Base-by-base conservation (phyloP, 2,329 filamentous ascomycete species). In the Berkeleyomyces basicola region DNA sequence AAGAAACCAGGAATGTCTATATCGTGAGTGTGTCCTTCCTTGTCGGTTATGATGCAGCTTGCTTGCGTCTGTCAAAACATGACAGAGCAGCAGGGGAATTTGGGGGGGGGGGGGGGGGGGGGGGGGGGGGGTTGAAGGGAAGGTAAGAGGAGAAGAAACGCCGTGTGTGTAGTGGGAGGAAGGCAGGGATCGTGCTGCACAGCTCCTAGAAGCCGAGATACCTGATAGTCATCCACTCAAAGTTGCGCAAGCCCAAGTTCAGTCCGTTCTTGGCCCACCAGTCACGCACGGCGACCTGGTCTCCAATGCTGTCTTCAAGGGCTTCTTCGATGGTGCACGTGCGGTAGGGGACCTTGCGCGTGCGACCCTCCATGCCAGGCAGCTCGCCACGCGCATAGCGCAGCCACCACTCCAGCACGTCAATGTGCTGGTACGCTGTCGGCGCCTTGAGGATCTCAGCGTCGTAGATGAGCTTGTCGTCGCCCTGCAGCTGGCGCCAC, bases 311-410 rank as follows among this genome's bases (percentile, higher is more conserved):
- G 71, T 96, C 91, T 71, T 96, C 91, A 46, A 96, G 78, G 0
- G 91, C 91, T 74, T 96, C 92, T 71, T 96, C 91, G 65, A 97
- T 93, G 72, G 95, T 90, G 72, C 90, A 96, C 0, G 90, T 95
- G 72, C 92, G 91, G 73, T 96, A 96, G 72, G 95, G 90, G 36
- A 96, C 90, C 61, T 82, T 80, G 67, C 91, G 79, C 66, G 76
- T 76, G 40, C 77, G 74, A 14, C 79, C 79, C 47, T 77, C 73
- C 79, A 78, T 82, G 47, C 76, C 79, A 0, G 76, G 76, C 40
- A 81, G 74, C 68, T 79, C 76, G 58, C 81, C 78, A 61, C 80
- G 75, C 6, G 81, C 80, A 68, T 85, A 87, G 61, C 79, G 79
- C 69, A 88, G 87, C 91, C 92, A 96, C 92, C 92, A 96, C 71